Evolutionary conservation across 2,329 filamentous ascomycete genomes (phyloP).

Genomic region (Colletotrichum tabaci): DNA sequence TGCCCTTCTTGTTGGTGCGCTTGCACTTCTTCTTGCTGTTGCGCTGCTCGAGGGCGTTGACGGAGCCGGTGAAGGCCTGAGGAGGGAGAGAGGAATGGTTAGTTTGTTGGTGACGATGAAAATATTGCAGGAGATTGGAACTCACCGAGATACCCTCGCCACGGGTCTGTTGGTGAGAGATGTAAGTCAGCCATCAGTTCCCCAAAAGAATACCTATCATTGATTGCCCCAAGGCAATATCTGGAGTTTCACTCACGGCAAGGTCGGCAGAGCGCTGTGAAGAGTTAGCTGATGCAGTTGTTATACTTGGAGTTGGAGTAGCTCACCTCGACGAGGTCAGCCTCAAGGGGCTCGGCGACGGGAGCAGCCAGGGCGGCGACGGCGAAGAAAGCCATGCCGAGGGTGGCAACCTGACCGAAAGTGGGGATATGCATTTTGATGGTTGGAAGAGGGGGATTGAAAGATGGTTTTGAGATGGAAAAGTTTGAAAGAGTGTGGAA

Average conservation of each 20-base stretch:
- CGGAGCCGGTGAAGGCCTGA: slow-evolving; percentile 15
- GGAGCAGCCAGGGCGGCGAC: slow-evolving; percentile 29
- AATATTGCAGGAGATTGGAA: no score
- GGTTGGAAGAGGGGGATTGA: neutral
- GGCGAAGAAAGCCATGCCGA: slow-evolving; percentile 37
- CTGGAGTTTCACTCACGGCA: slow-evolving; percentile 1
- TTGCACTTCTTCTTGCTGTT: slow-evolving; percentile 34
- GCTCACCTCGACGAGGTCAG: slow-evolving; percentile 27
- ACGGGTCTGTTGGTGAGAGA: slow-evolving; percentile 1
- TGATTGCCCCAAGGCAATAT: neutral
- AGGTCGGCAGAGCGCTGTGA: slow-evolving; percentile 30
- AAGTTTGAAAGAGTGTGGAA: neutral
- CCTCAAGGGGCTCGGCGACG: slow-evolving; percentile 20
- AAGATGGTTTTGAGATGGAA: neutral
- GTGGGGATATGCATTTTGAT: slow-evolving; percentile 39
- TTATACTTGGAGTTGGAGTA: neutral
- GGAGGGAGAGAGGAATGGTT: neutral
- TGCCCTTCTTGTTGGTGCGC: slow-evolving; percentile 34
- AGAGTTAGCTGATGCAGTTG: neutral
- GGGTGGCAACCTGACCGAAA: slow-evolving; percentile 36
- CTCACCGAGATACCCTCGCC: slow-evolving; percentile 19
- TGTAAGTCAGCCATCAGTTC: neutral
- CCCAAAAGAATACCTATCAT: neutral
- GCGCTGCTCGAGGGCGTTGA: slow-evolving; percentile 20
- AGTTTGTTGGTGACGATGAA: neutral